Evolutionary conservation across 495 filamentous ascomycete genomes (phyloP).

Genomic region (Ramalina intermedia): DNA sequence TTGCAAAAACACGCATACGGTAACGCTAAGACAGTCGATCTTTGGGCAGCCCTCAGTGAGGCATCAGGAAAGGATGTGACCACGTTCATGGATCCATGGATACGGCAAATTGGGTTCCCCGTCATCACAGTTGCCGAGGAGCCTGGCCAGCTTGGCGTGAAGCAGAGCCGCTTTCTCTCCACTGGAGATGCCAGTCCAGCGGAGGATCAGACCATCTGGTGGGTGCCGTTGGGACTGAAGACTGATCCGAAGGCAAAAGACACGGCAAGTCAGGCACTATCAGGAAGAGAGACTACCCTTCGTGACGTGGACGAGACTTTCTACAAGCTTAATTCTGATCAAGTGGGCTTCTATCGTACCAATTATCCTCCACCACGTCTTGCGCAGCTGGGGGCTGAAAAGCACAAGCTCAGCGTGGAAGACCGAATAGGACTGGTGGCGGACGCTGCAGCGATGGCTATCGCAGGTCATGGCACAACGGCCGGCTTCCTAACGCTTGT

Average conservation of each 20-base stretch:
- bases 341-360: constrained; percentile 83
- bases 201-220: constrained; percentile 89
- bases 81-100: constrained; percentile 83
- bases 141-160: constrained; percentile 61
- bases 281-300: constrained; percentile 58
- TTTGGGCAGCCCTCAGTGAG: constrained; percentile 83
- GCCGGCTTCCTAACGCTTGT: constrained; percentile 65
- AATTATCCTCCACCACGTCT: constrained; percentile 76
- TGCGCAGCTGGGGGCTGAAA: constrained; percentile 59
- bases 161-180: constrained; percentile 75
- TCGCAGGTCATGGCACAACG: constrained; percentile 71
- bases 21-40: constrained; percentile 87
- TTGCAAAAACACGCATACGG: constrained; percentile 75
- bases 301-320: constrained; percentile 56
- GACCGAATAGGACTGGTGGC: constrained; percentile 87
- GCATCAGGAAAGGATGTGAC: constrained; percentile 81
- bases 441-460: constrained; percentile 81
- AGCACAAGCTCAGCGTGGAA: constrained; percentile 57
- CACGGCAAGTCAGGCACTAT: constrained; percentile 51
- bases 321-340: constrained; percentile 83
- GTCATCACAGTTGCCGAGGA: constrained; percentile 76
- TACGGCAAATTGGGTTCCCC: constrained; percentile 85
- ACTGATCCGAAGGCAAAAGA: constrained; percentile 31
- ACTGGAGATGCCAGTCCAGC: constrained; percentile 82
- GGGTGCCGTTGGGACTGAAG: constrained; percentile 77